These are phyloP conservation scores for Alternaria rosae DNA, from an alignment of 2,329 filamentous ascomycete species.

Conservation along the genomic window DNA sequence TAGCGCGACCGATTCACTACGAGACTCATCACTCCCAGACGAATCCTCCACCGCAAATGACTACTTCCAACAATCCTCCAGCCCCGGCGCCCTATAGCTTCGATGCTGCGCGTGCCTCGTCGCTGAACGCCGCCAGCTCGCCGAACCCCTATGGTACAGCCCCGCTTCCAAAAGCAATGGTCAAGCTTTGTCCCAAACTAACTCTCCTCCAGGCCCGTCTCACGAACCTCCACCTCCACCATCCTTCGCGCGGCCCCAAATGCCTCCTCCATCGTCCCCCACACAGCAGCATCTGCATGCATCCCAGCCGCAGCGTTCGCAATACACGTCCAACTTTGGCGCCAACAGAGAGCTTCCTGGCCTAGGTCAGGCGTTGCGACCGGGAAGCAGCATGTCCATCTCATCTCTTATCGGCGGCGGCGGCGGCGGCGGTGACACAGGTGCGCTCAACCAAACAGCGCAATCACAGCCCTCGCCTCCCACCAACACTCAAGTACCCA, in stretches of 20 bases:
- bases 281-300: constrained; percentile 51
- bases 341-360: constrained; percentile 64
- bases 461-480: constrained; percentile 60
- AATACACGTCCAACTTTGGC: constrained; percentile 52
- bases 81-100: constrained; percentile 51
- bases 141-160: constrained; percentile 45
- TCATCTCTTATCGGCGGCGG: constrained; percentile 72
- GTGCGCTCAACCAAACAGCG: constrained; percentile 46
- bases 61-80: constrained; percentile 38
- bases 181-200: constrained; percentile 31
- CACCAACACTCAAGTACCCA: constrained; percentile 47
- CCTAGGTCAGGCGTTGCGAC: constrained; percentile 60
- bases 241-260: constrained; percentile 54
- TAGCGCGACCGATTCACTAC: constrained; percentile 40
- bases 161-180: constrained; percentile 20
- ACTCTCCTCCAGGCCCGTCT: constrained; percentile 41
- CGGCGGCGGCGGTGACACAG: constrained; percentile 62
- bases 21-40: constrained; percentile 39
- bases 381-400: constrained; percentile 74
- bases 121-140: constrained; percentile 51
- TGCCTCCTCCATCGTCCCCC: constrained; percentile 60
- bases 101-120: constrained; percentile 53
- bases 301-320: constrained; percentile 53
- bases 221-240: constrained; percentile 52
- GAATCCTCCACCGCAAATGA: constrained; percentile 46